Conservation (phyloP, 305 asterid genomes). For the Plantago rigida region DNA sequence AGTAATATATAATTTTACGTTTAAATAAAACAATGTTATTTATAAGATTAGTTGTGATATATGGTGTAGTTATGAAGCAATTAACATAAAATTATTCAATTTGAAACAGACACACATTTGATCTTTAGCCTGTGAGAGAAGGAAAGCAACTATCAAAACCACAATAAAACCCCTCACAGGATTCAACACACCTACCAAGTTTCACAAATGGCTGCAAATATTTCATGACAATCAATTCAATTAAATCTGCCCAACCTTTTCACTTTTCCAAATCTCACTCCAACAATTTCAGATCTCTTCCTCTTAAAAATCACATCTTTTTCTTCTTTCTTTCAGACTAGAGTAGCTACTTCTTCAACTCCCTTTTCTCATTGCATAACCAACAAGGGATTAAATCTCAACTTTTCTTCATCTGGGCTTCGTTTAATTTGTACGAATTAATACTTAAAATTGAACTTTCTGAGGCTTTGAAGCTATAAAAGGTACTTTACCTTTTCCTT, state of each 20-base stretch:
- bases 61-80: too few relatives aligned
- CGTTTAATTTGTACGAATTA: conserved; percentile 26
- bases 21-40: too few relatives aligned
- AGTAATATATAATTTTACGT: too few relatives aligned
- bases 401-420: conserved; percentile 23
- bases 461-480: conserved; percentile 15
- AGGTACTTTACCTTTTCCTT: conserved; percentile 14
- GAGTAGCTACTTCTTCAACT: conserved; percentile 16
- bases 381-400: neutral
- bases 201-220: conserved; percentile 4
- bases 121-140: too few relatives aligned
- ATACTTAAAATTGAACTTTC: conserved; percentile 12
- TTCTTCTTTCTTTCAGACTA: conserved; percentile 7
- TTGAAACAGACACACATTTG: too few relatives aligned
- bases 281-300: neutral
- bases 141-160: neutral
- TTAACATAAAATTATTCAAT: too few relatives aligned
- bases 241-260: neutral
- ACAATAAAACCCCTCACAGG: conserved; percentile 26
- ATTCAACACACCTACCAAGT: conserved; percentile 21
- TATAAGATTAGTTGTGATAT: too few relatives aligned
- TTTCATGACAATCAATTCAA: neutral
- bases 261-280: conserved; percentile 2
- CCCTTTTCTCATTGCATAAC: neutral
- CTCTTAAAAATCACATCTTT: neutral